A percentile compares a stretch with the other conserved stretches of the same genome.
phyloP scores from a whole-genome alignment of 1,139 yeast genomes.

The Magnusiomyces suaveolens region DNA sequence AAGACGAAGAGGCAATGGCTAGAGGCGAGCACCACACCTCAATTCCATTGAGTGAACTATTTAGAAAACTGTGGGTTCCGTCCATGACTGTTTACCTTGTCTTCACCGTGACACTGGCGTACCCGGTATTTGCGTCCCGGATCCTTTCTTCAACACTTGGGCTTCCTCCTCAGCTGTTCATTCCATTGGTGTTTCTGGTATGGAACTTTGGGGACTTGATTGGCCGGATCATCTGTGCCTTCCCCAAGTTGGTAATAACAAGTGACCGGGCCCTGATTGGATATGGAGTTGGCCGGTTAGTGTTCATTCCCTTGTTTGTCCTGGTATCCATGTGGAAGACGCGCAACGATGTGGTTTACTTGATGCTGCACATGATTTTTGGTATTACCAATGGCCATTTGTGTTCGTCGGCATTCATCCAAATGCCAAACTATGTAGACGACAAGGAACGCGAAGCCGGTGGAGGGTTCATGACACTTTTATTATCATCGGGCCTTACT shows the following conservation, averaged over 20 bases:
- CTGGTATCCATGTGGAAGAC: slow-evolving; percentile 51
- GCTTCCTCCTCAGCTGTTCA: slow-evolving; percentile 35
- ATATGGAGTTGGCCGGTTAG: slow-evolving; percentile 37
- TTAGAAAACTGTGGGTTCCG: slow-evolving; percentile 51
- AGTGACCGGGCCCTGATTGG: slow-evolving; percentile 15
- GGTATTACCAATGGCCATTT: slow-evolving; percentile 86
- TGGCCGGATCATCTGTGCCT: slow-evolving; percentile 55
- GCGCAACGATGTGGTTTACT: slow-evolving; percentile 54
- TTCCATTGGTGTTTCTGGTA: slow-evolving; percentile 66
- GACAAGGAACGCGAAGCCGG: slow-evolving; percentile 81
- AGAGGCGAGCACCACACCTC: slow-evolving; percentile 4
- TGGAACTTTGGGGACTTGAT: slow-evolving; percentile 87
- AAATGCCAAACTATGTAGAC: slow-evolving; percentile 48
- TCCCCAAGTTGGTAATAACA: slow-evolving; percentile 21
- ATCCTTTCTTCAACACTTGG: slow-evolving; percentile 31
- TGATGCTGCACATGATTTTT: slow-evolving; percentile 60
- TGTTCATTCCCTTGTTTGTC: slow-evolving; percentile 36
- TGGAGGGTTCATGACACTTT: slow-evolving; percentile 80
- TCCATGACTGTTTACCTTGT: slow-evolving; percentile 65
- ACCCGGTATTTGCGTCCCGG: slow-evolving; percentile 83
- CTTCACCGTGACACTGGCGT: slow-evolving; percentile 66
- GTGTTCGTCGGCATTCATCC: slow-evolving; percentile 73
- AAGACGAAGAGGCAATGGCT: slow-evolving; percentile 4
- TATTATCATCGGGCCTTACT: slow-evolving; percentile 65
- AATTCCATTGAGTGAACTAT: slow-evolving; percentile 14